Percentiles rank a stretch among this genome's conserved stretches.
These are phyloP conservation scores for Diaporthe citri DNA, from an alignment of 2,329 filamentous ascomycete species.

Conservation along the genomic window DNA sequence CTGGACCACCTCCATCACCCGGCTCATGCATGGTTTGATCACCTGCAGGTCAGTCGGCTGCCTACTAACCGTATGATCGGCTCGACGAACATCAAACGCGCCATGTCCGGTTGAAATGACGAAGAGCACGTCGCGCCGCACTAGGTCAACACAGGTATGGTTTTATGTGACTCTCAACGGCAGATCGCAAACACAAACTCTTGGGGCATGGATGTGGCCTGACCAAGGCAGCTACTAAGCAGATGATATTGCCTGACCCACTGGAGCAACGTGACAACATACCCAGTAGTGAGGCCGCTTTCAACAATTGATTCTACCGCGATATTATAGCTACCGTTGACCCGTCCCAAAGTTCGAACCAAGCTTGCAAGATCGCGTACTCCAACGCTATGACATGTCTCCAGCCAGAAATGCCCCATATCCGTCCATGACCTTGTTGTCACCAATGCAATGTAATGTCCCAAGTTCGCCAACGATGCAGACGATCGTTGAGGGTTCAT, in stretches of 20 bases:
- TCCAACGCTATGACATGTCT: constrained; percentile 35
- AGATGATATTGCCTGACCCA: too few relatives aligned
- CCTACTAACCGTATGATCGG: not conserved
- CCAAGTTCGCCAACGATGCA: not conserved
- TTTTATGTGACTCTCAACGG: not conserved
- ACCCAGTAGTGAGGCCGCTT: not conserved
- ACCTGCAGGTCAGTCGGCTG: not conserved
- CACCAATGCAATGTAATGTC: constrained; percentile 2
- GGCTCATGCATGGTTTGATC: constrained; percentile 4
- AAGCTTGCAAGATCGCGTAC: constrained; percentile 20
- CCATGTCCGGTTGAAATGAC: not conserved
- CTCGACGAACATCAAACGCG: not conserved
- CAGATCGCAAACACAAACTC: not conserved
- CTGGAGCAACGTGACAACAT: not conserved
- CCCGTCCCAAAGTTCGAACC: not conserved
- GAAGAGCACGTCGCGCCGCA: not conserved
- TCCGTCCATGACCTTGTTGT: not conserved
- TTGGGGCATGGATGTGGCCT: not conserved
- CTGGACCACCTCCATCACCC: not conserved
- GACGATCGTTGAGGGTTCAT: not conserved
- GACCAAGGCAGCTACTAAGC: not conserved
- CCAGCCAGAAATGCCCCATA: constrained; percentile 17
- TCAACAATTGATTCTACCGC: constrained; percentile 1
- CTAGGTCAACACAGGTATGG: not conserved
- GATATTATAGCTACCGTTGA: not conserved